Base-by-base conservation (phyloP, 805 yeast species). In the Zygoascus bituminiphila region DNA sequence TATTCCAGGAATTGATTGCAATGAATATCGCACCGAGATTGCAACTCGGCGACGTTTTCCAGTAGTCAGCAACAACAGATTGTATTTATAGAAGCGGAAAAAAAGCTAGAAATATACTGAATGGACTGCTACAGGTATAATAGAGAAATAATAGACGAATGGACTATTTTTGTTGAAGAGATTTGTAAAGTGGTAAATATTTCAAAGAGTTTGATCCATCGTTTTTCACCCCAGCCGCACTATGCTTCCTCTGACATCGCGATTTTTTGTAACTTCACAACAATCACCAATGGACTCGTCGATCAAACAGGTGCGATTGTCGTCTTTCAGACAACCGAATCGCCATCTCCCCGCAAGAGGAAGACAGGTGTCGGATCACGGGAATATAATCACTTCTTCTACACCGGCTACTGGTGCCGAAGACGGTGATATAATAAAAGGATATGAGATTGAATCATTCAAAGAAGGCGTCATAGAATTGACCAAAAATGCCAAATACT, bases 1-100 rank as follows among this genome's bases (percentile, higher is more conserved):
- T 93, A 66, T 93, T 93, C 88, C 99, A 93, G 73, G 99, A 93
- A 72, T 76, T 93, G 58, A 43, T 93, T 63, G 86, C 97, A n/a
- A 93, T 93, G 98, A 93, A 93, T 67, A 93, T 93, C 64, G 98
- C 98, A 2, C 98, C 98, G 55, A 79, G 98, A 61, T 74, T 93
- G 65, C 84, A 81, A 66, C 69, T 93, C 54, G 93, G 88, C 23
- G 96, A 89, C 67, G 91, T 85, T 7, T 88, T 88, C 31, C 15
- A 41, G 22, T 5, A n/a, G n/a, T 10, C 8, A 36, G n/a, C 33
- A 26, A 26, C 14, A n/a, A n/a, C n/a, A n/a, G n/a, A n/a, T 3
- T 29, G 33, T 29, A 29, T 29, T 29, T 29, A 29, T 29, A 15
- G 10, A 29, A 12, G n/a, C n/a, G 10, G 3, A 29, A 29, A 12